phyloP scores from a whole-genome alignment of 2,329 filamentous ascomycete species.

The Parastagonospora nodorum region DNA sequence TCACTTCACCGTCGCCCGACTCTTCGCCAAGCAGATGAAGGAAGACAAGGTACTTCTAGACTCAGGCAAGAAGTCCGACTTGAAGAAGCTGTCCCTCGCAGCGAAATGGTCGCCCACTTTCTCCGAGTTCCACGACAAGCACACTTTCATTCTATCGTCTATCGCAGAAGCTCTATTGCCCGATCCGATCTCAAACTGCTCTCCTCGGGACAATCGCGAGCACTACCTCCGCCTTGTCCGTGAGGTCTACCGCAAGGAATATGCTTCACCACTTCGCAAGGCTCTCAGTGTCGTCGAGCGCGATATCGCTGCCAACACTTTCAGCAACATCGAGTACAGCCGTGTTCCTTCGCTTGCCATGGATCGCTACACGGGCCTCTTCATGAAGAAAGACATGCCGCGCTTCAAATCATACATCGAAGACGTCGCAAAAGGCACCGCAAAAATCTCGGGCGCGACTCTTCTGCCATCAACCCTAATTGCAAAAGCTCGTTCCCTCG shows the following conservation, averaged over 20 bases:
- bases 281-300: conserved; percentile 61
- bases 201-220: conserved; percentile 49
- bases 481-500: conserved; percentile 14
- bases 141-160: conserved; percentile 61
- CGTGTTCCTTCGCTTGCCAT: conserved; percentile 63
- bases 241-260: conserved; percentile 57
- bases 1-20: conserved; percentile 58
- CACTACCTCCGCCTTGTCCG: conserved; percentile 61
- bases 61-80: conserved; percentile 47
- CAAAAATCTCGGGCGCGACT: conserved; percentile 61
- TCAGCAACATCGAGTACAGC: conserved; percentile 61
- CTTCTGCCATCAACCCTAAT: conserved; percentile 60
- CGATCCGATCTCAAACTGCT: conserved; percentile 35
- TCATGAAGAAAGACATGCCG: conserved; percentile 57
- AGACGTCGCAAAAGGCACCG: conserved; percentile 55
- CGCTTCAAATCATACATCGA: conserved; percentile 58
- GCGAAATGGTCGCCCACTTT: conserved; percentile 66
- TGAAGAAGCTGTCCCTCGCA: conserved; percentile 58
- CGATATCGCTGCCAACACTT: conserved; percentile 54
- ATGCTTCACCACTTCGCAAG: conserved; percentile 59
- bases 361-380: conserved; percentile 57
- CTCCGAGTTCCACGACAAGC: conserved; percentile 61
- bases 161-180: conserved; percentile 63
- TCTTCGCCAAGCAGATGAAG: conserved; percentile 62
- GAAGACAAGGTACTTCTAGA: conserved; percentile 53